These are phyloP conservation scores for Wickerhamomyces chaumierensis DNA, from an alignment of 805 yeast genomes.

Conservation along the genomic window DNA sequence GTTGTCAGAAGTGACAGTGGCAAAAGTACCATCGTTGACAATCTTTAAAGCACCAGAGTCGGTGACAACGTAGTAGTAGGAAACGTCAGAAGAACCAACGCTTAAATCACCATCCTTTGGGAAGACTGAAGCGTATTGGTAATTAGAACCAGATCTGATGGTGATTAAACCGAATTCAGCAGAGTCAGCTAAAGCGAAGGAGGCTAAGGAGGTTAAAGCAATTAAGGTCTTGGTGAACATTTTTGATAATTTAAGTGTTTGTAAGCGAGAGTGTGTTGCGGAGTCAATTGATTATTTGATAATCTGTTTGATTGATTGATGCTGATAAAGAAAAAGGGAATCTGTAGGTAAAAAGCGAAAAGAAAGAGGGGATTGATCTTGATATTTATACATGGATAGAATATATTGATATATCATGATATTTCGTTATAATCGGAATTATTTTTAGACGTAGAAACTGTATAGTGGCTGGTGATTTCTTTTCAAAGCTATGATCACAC, in stretches of 20 bases:
- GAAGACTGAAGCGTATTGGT: constrained; percentile 21
- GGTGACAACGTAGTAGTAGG: constrained; percentile 15
- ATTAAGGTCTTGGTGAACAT: constrained; percentile 11
- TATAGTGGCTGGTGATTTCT: too few relatives aligned
- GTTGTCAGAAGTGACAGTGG: constrained; percentile 16
- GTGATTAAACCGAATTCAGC: constrained; percentile 23
- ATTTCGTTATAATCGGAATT: too few relatives aligned
- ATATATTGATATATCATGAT: too few relatives aligned
- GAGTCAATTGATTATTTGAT: not conserved
- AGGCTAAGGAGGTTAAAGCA: constrained; percentile 16
- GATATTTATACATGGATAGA: too few relatives aligned
- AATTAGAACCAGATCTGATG: constrained; percentile 24
- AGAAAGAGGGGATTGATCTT: too few relatives aligned
- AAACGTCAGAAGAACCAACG: constrained; percentile 10
- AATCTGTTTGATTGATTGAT: not conserved
- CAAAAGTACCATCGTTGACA: constrained; percentile 18
- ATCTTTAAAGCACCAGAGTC: constrained; percentile 23
- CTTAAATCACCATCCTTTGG: constrained; percentile 9
- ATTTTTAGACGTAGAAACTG: too few relatives aligned
- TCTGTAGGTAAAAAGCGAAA: too few relatives aligned
- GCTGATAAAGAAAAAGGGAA: too few relatives aligned
- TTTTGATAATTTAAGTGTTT: not conserved
- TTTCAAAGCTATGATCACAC: too few relatives aligned
- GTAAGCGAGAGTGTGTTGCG: too few relatives aligned
- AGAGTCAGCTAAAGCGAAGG: constrained; percentile 26